Evolutionary conservation across 345 rosid species (phyloP), one percentile per base, ranked within the genome.

Genomic region (Boechera divaricarpa): DNA sequence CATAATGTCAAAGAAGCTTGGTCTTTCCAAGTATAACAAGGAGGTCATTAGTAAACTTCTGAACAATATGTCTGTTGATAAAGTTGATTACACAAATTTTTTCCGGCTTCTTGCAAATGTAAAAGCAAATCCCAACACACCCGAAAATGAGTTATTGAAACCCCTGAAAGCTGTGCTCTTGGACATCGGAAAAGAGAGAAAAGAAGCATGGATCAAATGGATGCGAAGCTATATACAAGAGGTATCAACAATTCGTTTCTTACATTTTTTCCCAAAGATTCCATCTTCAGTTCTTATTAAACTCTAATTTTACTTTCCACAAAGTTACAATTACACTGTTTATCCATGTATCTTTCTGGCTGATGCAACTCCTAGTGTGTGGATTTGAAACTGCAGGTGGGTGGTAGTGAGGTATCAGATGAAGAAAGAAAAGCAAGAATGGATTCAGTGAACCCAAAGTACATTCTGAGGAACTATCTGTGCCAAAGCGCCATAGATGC

Each of bases 51-150:
- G 92, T 64, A 86, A 88, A 74, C 96, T 95, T 58, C 91, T 95
- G 29, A 91, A 86, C 74, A 95, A 92, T 77, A 85, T 95, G 98
- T 92, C 99, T 33, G 94, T 95, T 18, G 99, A 95, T 77, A 95
- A 95, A 84, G 99, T 92, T 75, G 99, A 95, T 78, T 92, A 92
- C 81, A 95, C 99, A 53, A 95, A 95, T 75, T 89, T 92, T 86
- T 95, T 91, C 80, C 87, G 97, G 67, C 78, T 78, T 58, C 91
- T 95, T 76, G 84, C 99, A 53, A 92, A 84, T 76, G 67, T 92
- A 78, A 91, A 95, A 83, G 94, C 91, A 16, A 83, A 89, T 76
- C 89, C 83, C 44, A 77, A 64, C 79, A 81, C 86, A 71, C 85
- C 90, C 0, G 90, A 87, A 47, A 85, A 83, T 26, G 88, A 87